phyloP scores from a whole-genome alignment of 2,329 filamentous ascomycete genomes.

The Neonectria punicea region DNA sequence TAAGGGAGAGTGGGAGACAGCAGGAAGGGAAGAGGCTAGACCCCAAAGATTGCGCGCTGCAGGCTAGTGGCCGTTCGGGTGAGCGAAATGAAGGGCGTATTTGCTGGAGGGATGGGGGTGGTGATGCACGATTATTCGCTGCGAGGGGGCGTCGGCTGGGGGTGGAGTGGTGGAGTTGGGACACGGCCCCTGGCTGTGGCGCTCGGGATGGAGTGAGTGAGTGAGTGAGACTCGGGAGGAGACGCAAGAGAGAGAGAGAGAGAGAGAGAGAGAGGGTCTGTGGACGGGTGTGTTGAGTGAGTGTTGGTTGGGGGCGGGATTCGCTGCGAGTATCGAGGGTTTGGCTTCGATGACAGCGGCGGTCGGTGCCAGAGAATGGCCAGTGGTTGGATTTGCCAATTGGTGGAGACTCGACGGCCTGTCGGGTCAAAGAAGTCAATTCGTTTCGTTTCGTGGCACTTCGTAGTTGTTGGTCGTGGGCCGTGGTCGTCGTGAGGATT shows the following conservation, averaged over 20 bases:
- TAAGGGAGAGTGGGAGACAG: neutral
- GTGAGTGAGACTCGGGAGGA: neutral
- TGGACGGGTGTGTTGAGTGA: neutral
- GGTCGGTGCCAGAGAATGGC: constrained; percentile 12
- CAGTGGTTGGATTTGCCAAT: constrained; percentile 30
- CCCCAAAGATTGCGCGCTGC: neutral
- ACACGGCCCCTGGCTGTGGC: constrained; percentile 25
- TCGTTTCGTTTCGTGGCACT: constrained; percentile 38
- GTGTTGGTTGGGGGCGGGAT: constrained; percentile 1
- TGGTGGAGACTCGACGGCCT: neutral
- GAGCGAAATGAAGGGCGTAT: constrained; percentile 40
- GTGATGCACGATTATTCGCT: constrained; percentile 18
- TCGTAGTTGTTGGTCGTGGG: constrained; percentile 9
- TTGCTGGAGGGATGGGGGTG: constrained; percentile 23
- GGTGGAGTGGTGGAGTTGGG: constrained; percentile 12
- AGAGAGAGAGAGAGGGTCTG: neutral
- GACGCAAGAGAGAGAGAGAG: neutral
- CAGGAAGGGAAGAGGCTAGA: neutral
- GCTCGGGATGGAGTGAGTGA: constrained; percentile 17
- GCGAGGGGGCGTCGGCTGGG: neutral
- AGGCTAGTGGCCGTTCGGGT: constrained; percentile 24
- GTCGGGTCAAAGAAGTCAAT: neutral
- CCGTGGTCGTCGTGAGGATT: constrained; percentile 5
- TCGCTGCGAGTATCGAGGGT: neutral
- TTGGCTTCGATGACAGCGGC: neutral